These are phyloP conservation scores for Hypseocharis bilobata DNA, from an alignment of 441 rosid genomes.

Conservation along the genomic window DNA sequence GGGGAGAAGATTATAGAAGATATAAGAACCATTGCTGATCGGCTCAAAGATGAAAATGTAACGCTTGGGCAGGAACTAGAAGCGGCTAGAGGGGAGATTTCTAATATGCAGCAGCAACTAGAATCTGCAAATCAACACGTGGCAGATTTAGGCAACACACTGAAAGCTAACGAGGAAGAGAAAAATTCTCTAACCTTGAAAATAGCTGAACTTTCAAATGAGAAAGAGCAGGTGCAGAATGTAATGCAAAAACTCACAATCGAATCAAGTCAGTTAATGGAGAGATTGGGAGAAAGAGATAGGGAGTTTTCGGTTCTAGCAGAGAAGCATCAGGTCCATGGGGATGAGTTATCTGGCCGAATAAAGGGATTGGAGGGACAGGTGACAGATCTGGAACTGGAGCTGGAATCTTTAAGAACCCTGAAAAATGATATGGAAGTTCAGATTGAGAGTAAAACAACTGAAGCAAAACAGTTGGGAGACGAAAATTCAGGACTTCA, in stretches of 20 bases:
- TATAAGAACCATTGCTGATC: slow-evolving; percentile 38
- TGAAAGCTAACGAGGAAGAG: slow-evolving; percentile 45
- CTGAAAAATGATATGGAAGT: slow-evolving; percentile 41
- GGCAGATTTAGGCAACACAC: slow-evolving; percentile 36
- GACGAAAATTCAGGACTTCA: slow-evolving; percentile 37
- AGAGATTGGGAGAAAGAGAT: slow-evolving; percentile 43
- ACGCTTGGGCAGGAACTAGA: slow-evolving; percentile 34
- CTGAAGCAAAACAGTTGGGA: slow-evolving; percentile 41
- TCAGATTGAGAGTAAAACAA: slow-evolving; percentile 41
- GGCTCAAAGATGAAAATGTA: slow-evolving; percentile 39
- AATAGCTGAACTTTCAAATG: slow-evolving; percentile 39
- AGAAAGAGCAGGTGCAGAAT: slow-evolving; percentile 42
- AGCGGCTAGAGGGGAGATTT: slow-evolving; percentile 31
- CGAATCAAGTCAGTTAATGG: slow-evolving; percentile 42
- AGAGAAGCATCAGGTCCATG: slow-evolving; percentile 47
- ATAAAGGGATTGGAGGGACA: slow-evolving; percentile 43
- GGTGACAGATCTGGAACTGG: slow-evolving; percentile 42
- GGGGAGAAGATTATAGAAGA: slow-evolving; percentile 44
- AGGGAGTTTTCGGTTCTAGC: slow-evolving; percentile 42
- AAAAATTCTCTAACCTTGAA: slow-evolving; percentile 42
- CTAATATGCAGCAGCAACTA: slow-evolving; percentile 39
- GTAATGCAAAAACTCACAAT: slow-evolving; percentile 30
- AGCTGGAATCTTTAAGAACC: slow-evolving; percentile 40
- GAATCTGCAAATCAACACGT: slow-evolving; percentile 44
- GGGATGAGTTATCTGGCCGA: slow-evolving; percentile 40